Conservation (phyloP, 2,329 filamentous ascomycete species). For the Pyrenophora seminiperda region DNA sequence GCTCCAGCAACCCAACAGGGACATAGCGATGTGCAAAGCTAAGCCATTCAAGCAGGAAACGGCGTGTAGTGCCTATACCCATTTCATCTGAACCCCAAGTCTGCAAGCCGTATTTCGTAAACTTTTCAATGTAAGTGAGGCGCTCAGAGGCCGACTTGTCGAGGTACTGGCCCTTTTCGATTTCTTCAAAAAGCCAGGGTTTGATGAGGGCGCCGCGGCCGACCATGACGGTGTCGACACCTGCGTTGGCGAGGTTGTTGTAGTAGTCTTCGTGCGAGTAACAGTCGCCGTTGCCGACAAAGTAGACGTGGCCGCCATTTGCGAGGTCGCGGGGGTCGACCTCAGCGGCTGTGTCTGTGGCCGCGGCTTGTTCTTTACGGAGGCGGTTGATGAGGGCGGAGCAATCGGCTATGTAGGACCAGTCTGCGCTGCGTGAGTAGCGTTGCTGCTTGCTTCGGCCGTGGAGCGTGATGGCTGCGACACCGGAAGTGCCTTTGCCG, state of each 20-base stretch:
- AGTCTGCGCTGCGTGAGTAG: conserved; percentile 91
- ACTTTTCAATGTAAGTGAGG: conserved; percentile 83
- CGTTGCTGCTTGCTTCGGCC: conserved; percentile 92
- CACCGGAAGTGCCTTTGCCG: conserved; percentile 69
- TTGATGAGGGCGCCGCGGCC: conserved; percentile 96
- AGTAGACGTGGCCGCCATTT: conserved; percentile 75
- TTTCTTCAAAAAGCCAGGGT: conserved; percentile 98
- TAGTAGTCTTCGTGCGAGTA: conserved; percentile 91
- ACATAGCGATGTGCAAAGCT: conserved; percentile 94
- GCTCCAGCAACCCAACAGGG: conserved; percentile 84
- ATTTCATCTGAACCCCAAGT: conserved; percentile 96
- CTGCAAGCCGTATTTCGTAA: conserved; percentile 86
- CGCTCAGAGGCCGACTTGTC: conserved; percentile 93
- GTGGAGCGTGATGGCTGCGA: conserved; percentile 94
- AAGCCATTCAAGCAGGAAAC: conserved; percentile 94
- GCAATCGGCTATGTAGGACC: conserved; percentile 91
- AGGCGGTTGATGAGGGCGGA: conserved; percentile 81
- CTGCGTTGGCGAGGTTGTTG: conserved; percentile 73
- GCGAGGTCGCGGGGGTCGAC: conserved; percentile 75
- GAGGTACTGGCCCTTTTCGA: conserved; percentile 86
- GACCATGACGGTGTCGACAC: conserved; percentile 94
- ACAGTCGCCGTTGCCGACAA: conserved; percentile 95
- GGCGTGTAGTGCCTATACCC: conserved; percentile 84
- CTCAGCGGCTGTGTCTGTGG: conserved; percentile 78
- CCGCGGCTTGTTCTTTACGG: conserved; percentile 68